Evolutionary conservation across 495 filamentous ascomycete genomes (phyloP), one percentile per base, ranked within the genome.

Genomic region (Hyphodiscus hymeniophilus): DNA sequence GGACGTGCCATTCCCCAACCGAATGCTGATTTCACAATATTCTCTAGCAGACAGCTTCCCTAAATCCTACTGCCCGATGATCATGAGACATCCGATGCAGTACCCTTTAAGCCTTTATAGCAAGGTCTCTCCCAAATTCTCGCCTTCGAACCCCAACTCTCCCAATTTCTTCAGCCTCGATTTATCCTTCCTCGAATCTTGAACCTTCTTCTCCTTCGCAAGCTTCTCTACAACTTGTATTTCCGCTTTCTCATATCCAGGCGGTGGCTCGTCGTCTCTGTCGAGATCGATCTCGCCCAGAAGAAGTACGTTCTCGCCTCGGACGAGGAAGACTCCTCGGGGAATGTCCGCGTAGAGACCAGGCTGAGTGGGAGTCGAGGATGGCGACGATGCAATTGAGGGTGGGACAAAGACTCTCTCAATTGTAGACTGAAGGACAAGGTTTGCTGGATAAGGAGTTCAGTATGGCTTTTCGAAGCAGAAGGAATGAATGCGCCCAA

Each of bases 221-320:
- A 90, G 61, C 31, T 76, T 77, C 58, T 83, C 76, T 8, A 94
- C 88, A 50, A 84, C 67, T 47, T 81, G 74, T 22, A 79, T 69
- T 0, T 86, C 74, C 2, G 76, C 90, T 57, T 76, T 69, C 51
- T 80, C 76, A 55, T 82, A 79, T 0, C 77, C 76, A 21, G 77
- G 66, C 0, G 90, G 89, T 31, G 89, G 67, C 38, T 94, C 81
- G 64, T 97, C 91, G 65, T 97, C 91, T 56, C 84, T 89, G 66
- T 97, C 91, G 15, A 96, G 77, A 58, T 97, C 91, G 63, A 97
- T 94, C 72, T 97, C 91, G 35, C 91, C 91, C 3, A 97, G 68
- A 40, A 97, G 65, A 23, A 94, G 66, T 7, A 96, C 89, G 57
- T 97, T 97, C 73, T 97, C 91, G 32, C 91, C 91, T 15, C 91